Conservation (phyloP, 495 filamentous ascomycete species). For the Aspergillus carlsbadensis region DNA sequence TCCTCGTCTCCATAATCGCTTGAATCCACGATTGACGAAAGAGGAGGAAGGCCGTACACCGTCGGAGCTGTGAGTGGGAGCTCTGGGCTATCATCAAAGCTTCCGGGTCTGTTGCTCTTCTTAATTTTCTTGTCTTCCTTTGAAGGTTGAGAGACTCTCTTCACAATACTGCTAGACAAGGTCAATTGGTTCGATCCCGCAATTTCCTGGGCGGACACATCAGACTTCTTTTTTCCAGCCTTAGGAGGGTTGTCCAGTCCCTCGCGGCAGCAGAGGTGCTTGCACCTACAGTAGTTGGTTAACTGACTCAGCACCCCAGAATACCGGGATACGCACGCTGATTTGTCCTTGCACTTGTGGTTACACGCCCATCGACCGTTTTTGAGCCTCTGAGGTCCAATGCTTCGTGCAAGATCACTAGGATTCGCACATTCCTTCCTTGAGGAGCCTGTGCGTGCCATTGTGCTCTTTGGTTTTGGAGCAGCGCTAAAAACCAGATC, state of each 20-base stretch:
- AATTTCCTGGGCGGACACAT: conserved; percentile 15
- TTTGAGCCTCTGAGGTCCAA: conserved; percentile 54
- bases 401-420: too few relatives aligned
- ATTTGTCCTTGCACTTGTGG: conserved; percentile 76
- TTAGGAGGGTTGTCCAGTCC: conserved; percentile 79
- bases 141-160: conserved; percentile 19
- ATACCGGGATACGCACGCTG: conserved; percentile 37
- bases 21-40: conserved; percentile 6
- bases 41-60: too few relatives aligned
- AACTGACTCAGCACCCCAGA: background rate
- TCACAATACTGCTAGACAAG: conserved; percentile 26
- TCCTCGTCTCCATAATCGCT: conserved; percentile 37
- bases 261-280: conserved; percentile 86
- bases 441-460: too few relatives aligned
- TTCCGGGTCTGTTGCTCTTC: background rate
- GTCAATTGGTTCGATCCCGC: conserved; percentile 31
- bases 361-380: conserved; percentile 91
- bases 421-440: too few relatives aligned
- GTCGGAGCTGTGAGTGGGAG: background rate
- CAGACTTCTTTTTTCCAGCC: conserved; percentile 36
- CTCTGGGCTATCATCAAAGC: background rate
- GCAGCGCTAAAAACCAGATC: conserved; percentile 5
- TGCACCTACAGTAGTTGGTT: conserved; percentile 50
- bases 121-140: too few relatives aligned
- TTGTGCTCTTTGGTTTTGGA: too few relatives aligned